Evolutionary conservation across 2,329 filamentous ascomycete species (phyloP).

Genomic region (Claviceps arundinis): DNA sequence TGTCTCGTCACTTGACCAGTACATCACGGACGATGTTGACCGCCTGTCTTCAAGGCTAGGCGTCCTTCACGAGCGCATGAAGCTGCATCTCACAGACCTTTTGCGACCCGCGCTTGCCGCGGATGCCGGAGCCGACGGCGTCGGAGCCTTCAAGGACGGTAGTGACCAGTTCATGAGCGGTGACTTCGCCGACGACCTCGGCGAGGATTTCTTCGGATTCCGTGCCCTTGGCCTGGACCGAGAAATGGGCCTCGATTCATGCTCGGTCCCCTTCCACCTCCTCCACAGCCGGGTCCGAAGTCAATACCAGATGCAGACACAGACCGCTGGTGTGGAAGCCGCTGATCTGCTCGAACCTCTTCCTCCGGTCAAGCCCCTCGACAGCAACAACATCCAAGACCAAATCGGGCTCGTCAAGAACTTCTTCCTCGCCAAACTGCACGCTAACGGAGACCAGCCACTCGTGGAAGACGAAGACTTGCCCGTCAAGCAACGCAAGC

Average conservation of each 20-base stretch:
- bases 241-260: slow-evolving; percentile 75
- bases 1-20: slow-evolving; percentile 66
- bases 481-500: slow-evolving; percentile 78
- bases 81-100: slow-evolving; percentile 80
- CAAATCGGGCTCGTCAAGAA: slow-evolving; percentile 82
- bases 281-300: slow-evolving; percentile 82
- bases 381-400: slow-evolving; percentile 58
- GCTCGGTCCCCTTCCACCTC: slow-evolving; percentile 87
- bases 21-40: slow-evolving; percentile 90
- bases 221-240: slow-evolving; percentile 84
- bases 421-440: slow-evolving; percentile 83
- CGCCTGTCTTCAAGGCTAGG: slow-evolving; percentile 65
- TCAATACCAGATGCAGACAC: slow-evolving; percentile 65
- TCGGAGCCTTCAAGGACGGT: slow-evolving; percentile 85
- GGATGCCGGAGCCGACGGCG: slow-evolving; percentile 70
- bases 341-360: slow-evolving; percentile 54
- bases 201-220: slow-evolving; percentile 98
- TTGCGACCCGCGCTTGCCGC: slow-evolving; percentile 70
- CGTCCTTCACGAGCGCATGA: slow-evolving; percentile 89
- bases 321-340: slow-evolving; percentile 44
- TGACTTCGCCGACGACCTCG: slow-evolving; percentile 94
- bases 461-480: slow-evolving; percentile 91
- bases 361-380: slow-evolving; percentile 62
- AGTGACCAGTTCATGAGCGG: slow-evolving; percentile 94
- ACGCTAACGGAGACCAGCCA: slow-evolving; percentile 65